Percentiles rank a stretch among this genome's conserved stretches.
These are phyloP conservation scores for Tulasnella sp. DNA, from an alignment of 768 basidiomycete species.

Conservation along the genomic window DNA sequence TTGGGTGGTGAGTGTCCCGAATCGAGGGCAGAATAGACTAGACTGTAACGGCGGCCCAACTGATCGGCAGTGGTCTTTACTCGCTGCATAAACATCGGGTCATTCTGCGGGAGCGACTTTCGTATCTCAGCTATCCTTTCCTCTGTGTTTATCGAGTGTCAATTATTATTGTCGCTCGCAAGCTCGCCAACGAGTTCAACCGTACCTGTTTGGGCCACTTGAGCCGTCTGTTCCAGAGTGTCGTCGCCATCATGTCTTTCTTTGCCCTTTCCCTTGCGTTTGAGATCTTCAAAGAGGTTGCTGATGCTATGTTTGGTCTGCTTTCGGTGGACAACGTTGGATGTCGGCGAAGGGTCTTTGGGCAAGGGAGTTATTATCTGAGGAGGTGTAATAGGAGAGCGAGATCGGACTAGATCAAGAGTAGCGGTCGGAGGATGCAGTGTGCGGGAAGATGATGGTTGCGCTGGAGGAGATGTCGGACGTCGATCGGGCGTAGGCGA, in stretches of 20 bases:
- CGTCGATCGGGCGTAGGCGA: too few species aligned
- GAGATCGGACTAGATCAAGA: not conserved
- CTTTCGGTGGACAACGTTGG: not conserved
- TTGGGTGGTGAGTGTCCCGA: constrained; percentile 9
- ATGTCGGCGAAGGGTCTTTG: not conserved
- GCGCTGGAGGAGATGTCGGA: not conserved
- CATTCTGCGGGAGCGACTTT: not conserved
- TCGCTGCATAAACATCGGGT: constrained; percentile 9
- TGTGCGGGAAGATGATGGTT: not conserved
- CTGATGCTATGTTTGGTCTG: not conserved
- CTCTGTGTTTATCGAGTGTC: not conserved
- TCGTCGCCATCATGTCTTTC: not conserved
- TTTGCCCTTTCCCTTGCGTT: constrained; percentile 5
- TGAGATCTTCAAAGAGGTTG: not conserved
- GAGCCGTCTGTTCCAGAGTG: not conserved
- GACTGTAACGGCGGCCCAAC: constrained; percentile 12
- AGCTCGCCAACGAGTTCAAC: not conserved
- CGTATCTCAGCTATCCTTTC: not conserved
- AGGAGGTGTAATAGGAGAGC: not conserved
- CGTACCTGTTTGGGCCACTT: not conserved
- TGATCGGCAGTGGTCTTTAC: constrained; percentile 8
- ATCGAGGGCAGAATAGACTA: constrained; percentile 11
- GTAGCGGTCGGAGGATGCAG: not conserved
- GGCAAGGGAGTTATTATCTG: not conserved
- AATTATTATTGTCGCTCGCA: not conserved